These are phyloP conservation scores for Mrakia hoshinonis DNA, from an alignment of 768 basidiomycete genomes.

Conservation along the genomic window DNA sequence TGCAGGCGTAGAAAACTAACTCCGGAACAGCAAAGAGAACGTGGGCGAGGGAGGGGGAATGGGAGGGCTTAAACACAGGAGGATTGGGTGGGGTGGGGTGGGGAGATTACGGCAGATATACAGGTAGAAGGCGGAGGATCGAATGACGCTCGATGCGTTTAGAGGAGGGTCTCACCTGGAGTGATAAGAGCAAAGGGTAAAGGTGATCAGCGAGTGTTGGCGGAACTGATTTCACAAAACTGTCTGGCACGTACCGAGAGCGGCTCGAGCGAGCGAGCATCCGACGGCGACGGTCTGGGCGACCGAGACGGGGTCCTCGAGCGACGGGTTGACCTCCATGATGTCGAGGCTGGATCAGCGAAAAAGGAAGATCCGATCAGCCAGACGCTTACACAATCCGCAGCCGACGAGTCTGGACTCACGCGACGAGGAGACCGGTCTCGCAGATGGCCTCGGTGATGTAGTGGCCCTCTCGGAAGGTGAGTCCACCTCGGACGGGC, in stretches of 20 bases:
- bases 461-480: slow-evolving; percentile 97
- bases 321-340: slow-evolving; percentile 84
- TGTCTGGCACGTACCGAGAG: slow-evolving; percentile 33
- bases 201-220: background rate
- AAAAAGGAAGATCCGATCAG: background rate
- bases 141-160: background rate
- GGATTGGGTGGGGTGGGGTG: background rate
- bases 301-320: slow-evolving; percentile 65
- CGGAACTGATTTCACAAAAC: background rate
- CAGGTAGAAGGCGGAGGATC: background rate
- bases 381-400: too few species aligned
- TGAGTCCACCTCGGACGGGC: slow-evolving; percentile 80
- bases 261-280: slow-evolving; percentile 40
- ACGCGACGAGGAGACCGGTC: slow-evolving; percentile 79
- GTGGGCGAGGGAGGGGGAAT: background rate
- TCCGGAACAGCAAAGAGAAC: slow-evolving; percentile 2
- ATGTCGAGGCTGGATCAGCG: slow-evolving; percentile 23
- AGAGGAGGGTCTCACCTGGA: slow-evolving; percentile 25
- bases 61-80: background rate
- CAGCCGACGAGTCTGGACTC: too few species aligned
- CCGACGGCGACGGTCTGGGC: slow-evolving; percentile 67
- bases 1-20: background rate
- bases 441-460: slow-evolving; percentile 88
- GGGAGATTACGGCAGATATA: background rate
- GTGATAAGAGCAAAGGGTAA: too few species aligned